Conservation (phyloP, 2,329 filamentous ascomycete genomes). For the Microdochium trichocladiopsis region DNA sequence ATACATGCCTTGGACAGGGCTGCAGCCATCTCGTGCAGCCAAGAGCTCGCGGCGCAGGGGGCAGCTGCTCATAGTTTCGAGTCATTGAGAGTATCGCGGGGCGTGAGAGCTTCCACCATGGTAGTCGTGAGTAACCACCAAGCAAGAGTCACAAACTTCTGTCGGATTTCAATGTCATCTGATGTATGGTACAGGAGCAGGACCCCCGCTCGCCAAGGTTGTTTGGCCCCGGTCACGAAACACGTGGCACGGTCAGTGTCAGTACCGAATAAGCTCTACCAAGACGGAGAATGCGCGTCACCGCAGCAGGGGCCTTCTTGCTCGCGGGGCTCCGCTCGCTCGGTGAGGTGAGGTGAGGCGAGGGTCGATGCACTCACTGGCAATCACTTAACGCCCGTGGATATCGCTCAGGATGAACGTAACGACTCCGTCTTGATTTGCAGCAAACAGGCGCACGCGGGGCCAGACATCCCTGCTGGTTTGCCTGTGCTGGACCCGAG, state of each 20-base stretch:
- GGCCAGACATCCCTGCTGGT: background rate
- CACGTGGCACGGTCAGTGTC: background rate
- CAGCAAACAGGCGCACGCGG: background rate
- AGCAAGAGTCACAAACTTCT: background rate
- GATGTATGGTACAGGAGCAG: background rate
- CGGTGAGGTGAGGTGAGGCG: background rate
- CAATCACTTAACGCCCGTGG: background rate
- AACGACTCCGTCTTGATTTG: background rate
- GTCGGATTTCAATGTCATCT: background rate
- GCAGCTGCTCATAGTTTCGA: background rate
- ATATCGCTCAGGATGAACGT: background rate
- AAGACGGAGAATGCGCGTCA: background rate
- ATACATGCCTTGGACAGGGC: background rate
- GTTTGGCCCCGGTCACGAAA: background rate
- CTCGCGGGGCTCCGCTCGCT: background rate
- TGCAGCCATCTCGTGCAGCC: background rate
- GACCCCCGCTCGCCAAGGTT: background rate
- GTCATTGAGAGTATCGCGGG: background rate
- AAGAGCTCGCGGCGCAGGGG: background rate
- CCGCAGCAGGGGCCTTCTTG: background rate
- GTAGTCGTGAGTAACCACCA: background rate
- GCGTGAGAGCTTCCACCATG: background rate
- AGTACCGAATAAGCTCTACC: background rate
- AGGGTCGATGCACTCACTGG: background rate
- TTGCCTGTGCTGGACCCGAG: background rate